A percentile compares a stretch with the other conserved stretches of the same genome.
These are phyloP conservation scores for Pseudocercospora macadamiae DNA, from an alignment of 2,329 filamentous ascomycete species.

Conservation along the genomic window DNA sequence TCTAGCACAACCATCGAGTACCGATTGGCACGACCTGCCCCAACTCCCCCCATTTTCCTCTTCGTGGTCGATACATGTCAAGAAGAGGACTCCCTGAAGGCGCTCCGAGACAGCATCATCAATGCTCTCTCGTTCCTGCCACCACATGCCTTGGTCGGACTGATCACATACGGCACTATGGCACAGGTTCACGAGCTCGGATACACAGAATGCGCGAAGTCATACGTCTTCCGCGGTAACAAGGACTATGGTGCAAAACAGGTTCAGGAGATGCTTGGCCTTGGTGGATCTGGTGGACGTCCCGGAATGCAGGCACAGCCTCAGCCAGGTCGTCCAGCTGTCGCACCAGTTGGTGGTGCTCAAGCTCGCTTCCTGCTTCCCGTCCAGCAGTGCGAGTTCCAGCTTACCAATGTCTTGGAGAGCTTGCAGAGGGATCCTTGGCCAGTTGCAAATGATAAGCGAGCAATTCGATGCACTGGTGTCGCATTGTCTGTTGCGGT, in stretches of 20 bases:
- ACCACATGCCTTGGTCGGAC: constrained; percentile 77
- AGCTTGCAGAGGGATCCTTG: constrained; percentile 96
- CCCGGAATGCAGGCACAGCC: constrained; percentile 73
- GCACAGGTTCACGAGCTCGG: constrained; percentile 97
- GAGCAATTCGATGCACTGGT: constrained; percentile 87
- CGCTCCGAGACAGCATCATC: constrained; percentile 82
- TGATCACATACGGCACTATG: constrained; percentile 93
- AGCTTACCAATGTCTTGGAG: constrained; percentile 94
- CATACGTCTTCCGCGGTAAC: constrained; percentile 95
- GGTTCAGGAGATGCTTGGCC: constrained; percentile 98
- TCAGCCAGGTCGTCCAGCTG: constrained; percentile 65
- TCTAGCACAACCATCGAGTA: constrained; percentile 90
- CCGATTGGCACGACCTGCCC: constrained; percentile 76
- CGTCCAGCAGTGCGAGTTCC: constrained; percentile 93
- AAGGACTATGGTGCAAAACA: constrained; percentile 99
- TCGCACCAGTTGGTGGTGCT: constrained; percentile 73
- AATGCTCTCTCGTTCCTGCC: constrained; percentile 83
- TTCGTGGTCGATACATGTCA: constrained; percentile 89
- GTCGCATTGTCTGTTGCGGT: constrained; percentile 95
- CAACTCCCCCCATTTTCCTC: constrained; percentile 82
- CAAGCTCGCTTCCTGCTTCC: constrained; percentile 90
- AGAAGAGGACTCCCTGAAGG: constrained; percentile 81
- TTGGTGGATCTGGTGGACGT: constrained; percentile 62
- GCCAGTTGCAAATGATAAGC: constrained; percentile 92
- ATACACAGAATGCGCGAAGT: constrained; percentile 97